Evolutionary conservation across 2,329 filamentous ascomycete species (phyloP).

Genomic region (Triangularia verruculosa): DNA sequence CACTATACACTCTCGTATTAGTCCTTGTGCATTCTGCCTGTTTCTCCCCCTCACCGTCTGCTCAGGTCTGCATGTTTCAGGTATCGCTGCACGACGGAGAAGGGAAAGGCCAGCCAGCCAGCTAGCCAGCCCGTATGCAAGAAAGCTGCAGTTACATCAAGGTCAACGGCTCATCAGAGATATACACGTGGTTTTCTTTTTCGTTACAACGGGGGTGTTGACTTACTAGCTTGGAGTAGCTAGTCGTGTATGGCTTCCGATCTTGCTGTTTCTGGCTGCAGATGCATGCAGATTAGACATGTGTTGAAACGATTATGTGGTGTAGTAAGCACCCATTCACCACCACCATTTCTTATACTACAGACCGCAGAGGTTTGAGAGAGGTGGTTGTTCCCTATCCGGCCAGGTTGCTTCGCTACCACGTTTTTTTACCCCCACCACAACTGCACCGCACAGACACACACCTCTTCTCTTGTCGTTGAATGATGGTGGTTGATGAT

Average conservation of each 20-base stretch:
- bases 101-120: too few species aligned
- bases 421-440: not conserved
- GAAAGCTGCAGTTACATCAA: not conserved
- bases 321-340: not conserved
- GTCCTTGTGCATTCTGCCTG: not conserved
- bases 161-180: not conserved
- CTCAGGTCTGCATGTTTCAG: not conserved
- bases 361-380: not conserved
- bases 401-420: not conserved
- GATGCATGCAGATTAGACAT: not conserved
- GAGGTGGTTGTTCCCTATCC: not conserved
- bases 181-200: not conserved
- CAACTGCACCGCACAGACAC: not conserved
- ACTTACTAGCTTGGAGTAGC: not conserved
- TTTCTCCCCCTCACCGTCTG: not conserved
- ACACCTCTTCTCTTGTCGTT: not conserved
- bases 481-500: not conserved
- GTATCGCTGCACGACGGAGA: not conserved
- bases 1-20: not conserved
- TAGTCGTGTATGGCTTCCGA: not conserved
- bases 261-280: conserved; percentile 3
- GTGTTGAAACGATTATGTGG: not conserved
- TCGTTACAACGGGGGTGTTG: too few species aligned
- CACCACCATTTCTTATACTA: not conserved
- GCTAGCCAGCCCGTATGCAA: not conserved